These are phyloP conservation scores for Penicillium arizonense DNA, from an alignment of 495 filamentous ascomycete species.

Conservation along the genomic window DNA sequence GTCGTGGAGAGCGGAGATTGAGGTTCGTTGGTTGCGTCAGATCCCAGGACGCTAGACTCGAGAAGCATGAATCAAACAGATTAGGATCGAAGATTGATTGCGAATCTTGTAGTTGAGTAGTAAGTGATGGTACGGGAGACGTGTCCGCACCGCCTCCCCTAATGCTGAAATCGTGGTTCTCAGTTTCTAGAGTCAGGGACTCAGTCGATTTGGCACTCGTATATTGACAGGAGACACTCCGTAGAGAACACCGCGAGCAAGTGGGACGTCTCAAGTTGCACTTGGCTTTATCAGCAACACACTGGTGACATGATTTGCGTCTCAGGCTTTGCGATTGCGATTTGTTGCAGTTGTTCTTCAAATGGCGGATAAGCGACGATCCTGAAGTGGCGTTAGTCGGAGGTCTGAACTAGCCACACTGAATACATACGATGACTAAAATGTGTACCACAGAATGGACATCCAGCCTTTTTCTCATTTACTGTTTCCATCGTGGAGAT, in stretches of 20 bases:
- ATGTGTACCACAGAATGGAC: not conserved
- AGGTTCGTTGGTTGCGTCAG: not conserved
- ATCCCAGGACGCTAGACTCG: not conserved
- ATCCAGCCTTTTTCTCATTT: not conserved
- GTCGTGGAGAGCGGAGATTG: not conserved
- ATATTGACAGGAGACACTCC: slow-evolving; percentile 8
- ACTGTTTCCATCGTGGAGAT: not conserved
- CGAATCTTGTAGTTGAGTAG: not conserved
- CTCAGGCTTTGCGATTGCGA: not conserved
- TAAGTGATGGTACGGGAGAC: too few species aligned
- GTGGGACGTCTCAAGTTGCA: slow-evolving; percentile 14
- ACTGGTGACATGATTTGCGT: slow-evolving; percentile 14
- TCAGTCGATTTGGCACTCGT: not conserved
- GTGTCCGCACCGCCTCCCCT: too few species aligned
- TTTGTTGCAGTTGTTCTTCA: slow-evolving; percentile 15
- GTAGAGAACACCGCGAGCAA: slow-evolving; percentile 13
- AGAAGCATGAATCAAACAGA: not conserved
- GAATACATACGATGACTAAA: not conserved
- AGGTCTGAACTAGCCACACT: not conserved
- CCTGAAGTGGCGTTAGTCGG: not conserved
- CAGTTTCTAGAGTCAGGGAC: not conserved
- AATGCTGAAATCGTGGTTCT: not conserved
- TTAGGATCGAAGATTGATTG: not conserved
- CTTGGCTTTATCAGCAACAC: slow-evolving; percentile 5
- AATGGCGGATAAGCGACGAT: slow-evolving; percentile 16